These are phyloP conservation scores for Paramecium biaurelia DNA, from an alignment of 73 alveolate species.

Conservation along the genomic window DNA sequence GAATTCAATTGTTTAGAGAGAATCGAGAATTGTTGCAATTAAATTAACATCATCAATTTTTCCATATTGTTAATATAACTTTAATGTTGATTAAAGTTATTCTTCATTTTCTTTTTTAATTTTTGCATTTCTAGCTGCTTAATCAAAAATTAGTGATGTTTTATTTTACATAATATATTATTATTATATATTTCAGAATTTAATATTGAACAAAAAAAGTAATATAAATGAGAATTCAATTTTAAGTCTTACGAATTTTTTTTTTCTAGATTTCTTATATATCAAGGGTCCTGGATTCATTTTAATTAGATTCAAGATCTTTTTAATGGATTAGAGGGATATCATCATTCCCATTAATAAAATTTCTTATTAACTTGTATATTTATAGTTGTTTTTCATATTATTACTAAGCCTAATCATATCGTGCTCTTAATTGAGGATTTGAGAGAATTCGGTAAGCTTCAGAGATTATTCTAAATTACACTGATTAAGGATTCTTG, in stretches of 20 bases:
- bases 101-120: background rate
- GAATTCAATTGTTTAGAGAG: background rate
- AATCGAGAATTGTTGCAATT: background rate
- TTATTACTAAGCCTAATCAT: background rate
- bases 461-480: background rate
- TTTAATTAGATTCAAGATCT: constrained; percentile 75
- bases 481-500: background rate
- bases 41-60: background rate
- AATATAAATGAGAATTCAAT: background rate
- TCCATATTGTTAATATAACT: background rate
- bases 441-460: background rate
- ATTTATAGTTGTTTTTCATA: background rate
- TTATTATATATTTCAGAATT: background rate
- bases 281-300: constrained; percentile 82
- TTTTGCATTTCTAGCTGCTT: background rate
- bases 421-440: background rate
- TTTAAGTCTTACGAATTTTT: background rate
- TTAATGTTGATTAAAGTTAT: background rate
- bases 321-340: constrained; percentile 75
- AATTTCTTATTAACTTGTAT: background rate
- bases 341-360: background rate
- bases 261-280: constrained; percentile 38
- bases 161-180: background rate
- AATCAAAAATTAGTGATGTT: background rate
- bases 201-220: background rate